These are phyloP conservation scores for Blumeria hordei DNA, from an alignment of 2,329 filamentous ascomycete genomes.

Conservation along the genomic window DNA sequence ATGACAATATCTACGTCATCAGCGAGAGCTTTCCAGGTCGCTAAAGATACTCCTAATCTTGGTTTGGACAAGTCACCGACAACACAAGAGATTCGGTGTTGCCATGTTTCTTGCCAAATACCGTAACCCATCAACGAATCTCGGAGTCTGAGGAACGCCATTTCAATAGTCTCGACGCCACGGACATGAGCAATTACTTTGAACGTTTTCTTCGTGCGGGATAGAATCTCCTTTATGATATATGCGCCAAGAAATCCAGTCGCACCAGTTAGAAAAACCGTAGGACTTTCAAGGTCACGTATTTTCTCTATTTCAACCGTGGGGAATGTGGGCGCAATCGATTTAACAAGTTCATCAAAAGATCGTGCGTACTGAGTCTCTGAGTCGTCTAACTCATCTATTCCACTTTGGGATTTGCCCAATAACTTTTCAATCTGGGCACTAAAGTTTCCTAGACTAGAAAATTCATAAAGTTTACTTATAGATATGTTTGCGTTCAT, in stretches of 20 bases:
- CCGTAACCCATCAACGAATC: conserved; percentile 52
- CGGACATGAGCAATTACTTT: conserved; percentile 57
- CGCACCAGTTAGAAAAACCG: conserved; percentile 65
- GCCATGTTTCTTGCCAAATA: conserved; percentile 52
- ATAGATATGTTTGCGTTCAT: conserved; percentile 43
- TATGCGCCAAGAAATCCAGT: conserved; percentile 79
- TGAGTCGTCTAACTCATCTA: conserved; percentile 18
- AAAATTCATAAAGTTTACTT: conserved; percentile 42
- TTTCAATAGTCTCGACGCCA: conserved; percentile 29
- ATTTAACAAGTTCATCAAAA: conserved; percentile 18
- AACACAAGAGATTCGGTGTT: conserved; percentile 37
- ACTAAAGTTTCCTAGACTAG: conserved; percentile 28
- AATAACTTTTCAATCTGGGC: conserved; percentile 24
- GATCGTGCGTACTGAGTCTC: conserved; percentile 22
- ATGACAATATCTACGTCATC: conserved; percentile 47
- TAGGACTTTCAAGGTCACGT: conserved; percentile 18
- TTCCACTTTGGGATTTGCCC: conserved; percentile 10
- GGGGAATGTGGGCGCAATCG: conserved; percentile 18
- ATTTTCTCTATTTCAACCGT: conserved; percentile 13
- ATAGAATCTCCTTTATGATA: conserved; percentile 50
- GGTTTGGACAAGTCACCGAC: conserved; percentile 51
- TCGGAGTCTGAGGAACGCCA: conserved; percentile 38
- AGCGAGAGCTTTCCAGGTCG: conserved; percentile 38
- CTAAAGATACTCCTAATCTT: conserved; percentile 44
- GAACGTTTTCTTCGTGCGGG: conserved; percentile 26